Percentiles rank a stretch among this genome's conserved stretches.
phyloP scores from a whole-genome alignment of 441 rosid genomes.

The Eutrema salsugineum region DNA sequence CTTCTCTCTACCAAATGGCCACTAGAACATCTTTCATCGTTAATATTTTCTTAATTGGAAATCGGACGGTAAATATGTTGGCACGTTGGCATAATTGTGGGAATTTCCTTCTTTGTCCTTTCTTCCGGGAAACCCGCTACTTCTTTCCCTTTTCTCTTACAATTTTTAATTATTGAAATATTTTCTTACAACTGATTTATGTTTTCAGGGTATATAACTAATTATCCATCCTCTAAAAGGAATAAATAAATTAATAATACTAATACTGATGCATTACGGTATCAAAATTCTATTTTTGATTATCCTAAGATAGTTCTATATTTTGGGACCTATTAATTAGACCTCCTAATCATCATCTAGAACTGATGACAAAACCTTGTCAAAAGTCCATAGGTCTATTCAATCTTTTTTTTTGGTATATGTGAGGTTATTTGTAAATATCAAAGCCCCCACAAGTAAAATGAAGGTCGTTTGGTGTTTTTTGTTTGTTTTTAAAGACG shows the following conservation, averaged over 20 bases:
- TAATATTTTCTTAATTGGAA: neutral
- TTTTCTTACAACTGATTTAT: neutral
- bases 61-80: neutral
- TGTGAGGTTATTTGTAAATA: neutral
- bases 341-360: slow-evolving; percentile 20
- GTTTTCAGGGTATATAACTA: neutral
- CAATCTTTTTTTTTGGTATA: neutral
- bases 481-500: too few species aligned
- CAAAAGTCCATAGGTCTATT: neutral
- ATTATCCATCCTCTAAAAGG: neutral
- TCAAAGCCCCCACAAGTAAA: neutral
- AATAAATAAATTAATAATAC: neutral
- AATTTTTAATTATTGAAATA: too few species aligned
- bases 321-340: slow-evolving; percentile 15
- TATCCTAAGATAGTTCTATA: slow-evolving; percentile 23
- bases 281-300: neutral
- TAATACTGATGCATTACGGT: neutral
- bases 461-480: neutral
- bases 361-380: slow-evolving; percentile 12
- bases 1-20: neutral
- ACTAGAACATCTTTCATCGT: slow-evolving; percentile 48
- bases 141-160: neutral
- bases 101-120: neutral
- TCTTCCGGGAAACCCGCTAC: slow-evolving; percentile 20
- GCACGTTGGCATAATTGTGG: neutral